phyloP scores from a whole-genome alignment of 2,329 filamentous ascomycete species.

The Pseudogymnoascus pannorum region DNA sequence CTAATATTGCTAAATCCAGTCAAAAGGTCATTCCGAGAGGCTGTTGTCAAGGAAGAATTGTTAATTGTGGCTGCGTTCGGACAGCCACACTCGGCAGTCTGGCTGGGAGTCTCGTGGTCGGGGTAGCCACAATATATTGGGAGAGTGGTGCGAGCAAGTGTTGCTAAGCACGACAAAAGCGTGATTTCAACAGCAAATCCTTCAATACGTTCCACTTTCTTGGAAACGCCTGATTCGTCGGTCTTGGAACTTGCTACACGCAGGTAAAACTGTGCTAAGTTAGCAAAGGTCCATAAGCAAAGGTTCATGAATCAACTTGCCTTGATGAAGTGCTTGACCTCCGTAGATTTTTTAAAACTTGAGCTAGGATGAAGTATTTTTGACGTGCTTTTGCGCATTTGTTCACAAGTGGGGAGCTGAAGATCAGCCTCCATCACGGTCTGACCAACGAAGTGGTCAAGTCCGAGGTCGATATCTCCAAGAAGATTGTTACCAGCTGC shows the following conservation, averaged over 20 bases:
- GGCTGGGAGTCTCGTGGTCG: slow-evolving; percentile 32
- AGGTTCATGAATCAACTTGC: slow-evolving; percentile 33
- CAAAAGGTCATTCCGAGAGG: background rate
- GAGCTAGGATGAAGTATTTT: slow-evolving; percentile 63
- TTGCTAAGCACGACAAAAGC: slow-evolving; percentile 65
- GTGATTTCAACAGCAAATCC: slow-evolving; percentile 42
- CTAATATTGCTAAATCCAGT: slow-evolving; percentile 18
- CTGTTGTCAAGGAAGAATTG: slow-evolving; percentile 12
- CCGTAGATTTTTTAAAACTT: slow-evolving; percentile 66
- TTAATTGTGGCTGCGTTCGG: slow-evolving; percentile 44
- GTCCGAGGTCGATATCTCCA: slow-evolving; percentile 49
- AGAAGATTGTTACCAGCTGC: slow-evolving; percentile 50
- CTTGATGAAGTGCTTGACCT: slow-evolving; percentile 76
- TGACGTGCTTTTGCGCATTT: slow-evolving; percentile 55
- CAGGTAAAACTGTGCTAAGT: slow-evolving; percentile 55
- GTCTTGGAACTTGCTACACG: slow-evolving; percentile 62
- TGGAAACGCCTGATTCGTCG: slow-evolving; percentile 46
- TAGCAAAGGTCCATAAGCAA: background rate
- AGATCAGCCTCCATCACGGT: slow-evolving; percentile 73
- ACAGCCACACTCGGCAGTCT: slow-evolving; percentile 51
- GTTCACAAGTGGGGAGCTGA: slow-evolving; percentile 62
- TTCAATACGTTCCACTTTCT: slow-evolving; percentile 52
- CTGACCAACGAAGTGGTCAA: slow-evolving; percentile 54
- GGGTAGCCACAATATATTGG: slow-evolving; percentile 58
- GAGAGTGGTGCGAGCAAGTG: slow-evolving; percentile 61